Conservation (phyloP, 768 basidiomycete genomes). For the Lactarius sanguifluus region DNA sequence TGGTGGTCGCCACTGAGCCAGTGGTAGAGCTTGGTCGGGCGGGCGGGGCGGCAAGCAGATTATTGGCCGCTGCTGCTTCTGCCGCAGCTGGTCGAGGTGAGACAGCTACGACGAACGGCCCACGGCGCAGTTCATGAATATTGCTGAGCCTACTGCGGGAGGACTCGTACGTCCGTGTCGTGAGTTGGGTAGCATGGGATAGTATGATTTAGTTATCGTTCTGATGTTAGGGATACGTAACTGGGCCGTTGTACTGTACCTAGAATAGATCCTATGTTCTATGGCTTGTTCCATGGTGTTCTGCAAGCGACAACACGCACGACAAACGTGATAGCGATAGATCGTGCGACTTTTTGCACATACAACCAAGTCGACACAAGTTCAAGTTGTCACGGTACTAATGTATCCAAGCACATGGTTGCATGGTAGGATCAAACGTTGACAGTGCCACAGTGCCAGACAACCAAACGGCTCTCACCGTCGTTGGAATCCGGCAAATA, state of each 20-base stretch:
- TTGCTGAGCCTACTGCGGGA: conserved; percentile 57
- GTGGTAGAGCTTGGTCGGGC: conserved; percentile 12
- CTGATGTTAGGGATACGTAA: neutral
- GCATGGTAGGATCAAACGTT: too few relatives aligned
- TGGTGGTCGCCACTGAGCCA: neutral
- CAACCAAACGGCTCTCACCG: too few relatives aligned
- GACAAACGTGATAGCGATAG: neutral
- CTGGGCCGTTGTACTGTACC: neutral
- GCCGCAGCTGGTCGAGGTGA: conserved; percentile 34
- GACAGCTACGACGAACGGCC: conserved; percentile 43
- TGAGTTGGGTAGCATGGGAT: neutral
- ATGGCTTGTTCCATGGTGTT: too few relatives aligned
- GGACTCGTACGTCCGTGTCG: conserved; percentile 51
- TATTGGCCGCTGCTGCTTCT: conserved; percentile 14
- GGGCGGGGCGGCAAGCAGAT: conserved; percentile 25
- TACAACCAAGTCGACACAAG: neutral
- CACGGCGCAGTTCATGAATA: conserved; percentile 69
- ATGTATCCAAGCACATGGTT: neutral
- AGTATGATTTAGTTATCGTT: neutral
- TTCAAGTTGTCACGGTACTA: neutral
- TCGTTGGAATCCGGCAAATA: too few relatives aligned
- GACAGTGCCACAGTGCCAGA: too few relatives aligned
- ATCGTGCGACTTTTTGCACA: neutral
- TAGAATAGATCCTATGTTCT: neutral
- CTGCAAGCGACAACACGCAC: neutral